A percentile compares a stretch with the other conserved stretches of the same genome.
These are phyloP conservation scores for Clarireedia hainanense DNA, from an alignment of 2,329 filamentous ascomycete genomes.

Conservation along the genomic window DNA sequence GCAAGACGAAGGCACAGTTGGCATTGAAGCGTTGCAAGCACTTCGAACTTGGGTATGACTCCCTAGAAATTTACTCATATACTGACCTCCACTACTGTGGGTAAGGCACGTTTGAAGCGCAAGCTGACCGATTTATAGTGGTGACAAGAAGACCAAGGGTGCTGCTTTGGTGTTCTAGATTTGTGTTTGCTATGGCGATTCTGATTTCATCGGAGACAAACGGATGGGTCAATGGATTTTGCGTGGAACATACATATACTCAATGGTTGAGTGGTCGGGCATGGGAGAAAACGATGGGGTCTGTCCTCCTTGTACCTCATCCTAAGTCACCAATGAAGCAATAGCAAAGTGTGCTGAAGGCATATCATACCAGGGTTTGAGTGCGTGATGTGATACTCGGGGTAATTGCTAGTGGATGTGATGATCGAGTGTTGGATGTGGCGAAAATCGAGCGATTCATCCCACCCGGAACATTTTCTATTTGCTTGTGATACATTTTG, in stretches of 20 bases:
- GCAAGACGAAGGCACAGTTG: slow-evolving; percentile 98
- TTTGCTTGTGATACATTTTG: no score
- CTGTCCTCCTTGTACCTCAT: slow-evolving; percentile 24
- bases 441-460: no score
- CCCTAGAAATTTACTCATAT: not conserved
- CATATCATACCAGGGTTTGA: slow-evolving; percentile 4
- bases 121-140: slow-evolving; percentile 47
- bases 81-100: not conserved
- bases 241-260: slow-evolving; percentile 20
- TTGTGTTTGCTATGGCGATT: slow-evolving; percentile 22
- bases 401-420: not conserved
- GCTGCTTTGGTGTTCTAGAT: slow-evolving; percentile 98
- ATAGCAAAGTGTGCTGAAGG: slow-evolving; percentile 26
- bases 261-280: slow-evolving; percentile 21
- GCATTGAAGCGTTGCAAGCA: slow-evolving; percentile 99
- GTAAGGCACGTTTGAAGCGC: not conserved
- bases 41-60: slow-evolving; percentile 94
- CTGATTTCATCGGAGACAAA: slow-evolving; percentile 22
- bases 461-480: no score
- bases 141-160: slow-evolving; percentile 99
- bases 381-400: slow-evolving; percentile 4
- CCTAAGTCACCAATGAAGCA: slow-evolving; percentile 24
- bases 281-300: slow-evolving; percentile 17
- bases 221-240: slow-evolving; percentile 17
- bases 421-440: no score